A percentile compares a stretch with the other conserved stretches of the same genome.
Evolutionary conservation across 2,329 filamentous ascomycete species (phyloP).

Genomic region (Aspergillus niger): DNA sequence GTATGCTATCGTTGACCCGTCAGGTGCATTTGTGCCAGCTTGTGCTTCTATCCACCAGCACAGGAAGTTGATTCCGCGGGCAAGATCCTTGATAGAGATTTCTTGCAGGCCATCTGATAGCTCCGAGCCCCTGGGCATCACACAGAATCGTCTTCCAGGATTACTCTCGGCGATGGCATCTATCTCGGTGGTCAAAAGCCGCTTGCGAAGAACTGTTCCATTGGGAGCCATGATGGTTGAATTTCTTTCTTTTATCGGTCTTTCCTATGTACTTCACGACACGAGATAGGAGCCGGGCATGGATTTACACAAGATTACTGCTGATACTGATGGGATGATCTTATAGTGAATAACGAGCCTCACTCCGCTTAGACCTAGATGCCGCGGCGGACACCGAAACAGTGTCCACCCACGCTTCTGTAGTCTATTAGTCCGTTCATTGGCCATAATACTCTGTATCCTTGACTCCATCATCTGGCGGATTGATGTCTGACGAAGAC

Average conservation of each 20-base stretch:
- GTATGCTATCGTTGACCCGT: conserved; percentile 16
- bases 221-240: not conserved
- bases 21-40: not conserved
- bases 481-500: not conserved
- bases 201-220: not conserved
- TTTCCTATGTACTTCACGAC: too few relatives aligned
- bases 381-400: not conserved
- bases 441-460: not conserved
- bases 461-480: not conserved
- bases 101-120: not conserved
- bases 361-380: not conserved
- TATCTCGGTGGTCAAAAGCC: not conserved
- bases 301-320: too few relatives aligned
- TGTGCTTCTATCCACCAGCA: not conserved
- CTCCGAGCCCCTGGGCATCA: not conserved
- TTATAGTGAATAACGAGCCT: not conserved
- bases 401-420: not conserved
- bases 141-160: not conserved
- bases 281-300: too few relatives aligned
- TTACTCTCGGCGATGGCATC: not conserved
- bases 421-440: not conserved
- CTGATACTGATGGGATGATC: not conserved
- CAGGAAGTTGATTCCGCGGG: not conserved
- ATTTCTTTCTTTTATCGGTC: not conserved
- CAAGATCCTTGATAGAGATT: not conserved